These are phyloP conservation scores for Wickerhamomyces sydowiorum DNA, from an alignment of 805 yeast species.

Conservation along the genomic window DNA sequence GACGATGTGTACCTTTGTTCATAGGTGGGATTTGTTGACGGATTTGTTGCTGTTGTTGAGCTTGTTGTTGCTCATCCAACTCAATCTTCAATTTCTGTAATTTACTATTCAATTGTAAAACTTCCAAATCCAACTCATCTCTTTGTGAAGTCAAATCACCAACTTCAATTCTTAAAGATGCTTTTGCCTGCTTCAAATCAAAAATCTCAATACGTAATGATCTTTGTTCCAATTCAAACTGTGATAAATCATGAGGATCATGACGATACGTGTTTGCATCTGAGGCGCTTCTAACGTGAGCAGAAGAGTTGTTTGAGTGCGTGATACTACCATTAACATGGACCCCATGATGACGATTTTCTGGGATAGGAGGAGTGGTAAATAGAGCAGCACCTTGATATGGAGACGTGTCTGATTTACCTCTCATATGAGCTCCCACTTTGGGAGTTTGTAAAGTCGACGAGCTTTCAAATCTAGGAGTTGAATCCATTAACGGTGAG, in stretches of 20 bases:
- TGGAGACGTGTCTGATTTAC: conserved; percentile 9
- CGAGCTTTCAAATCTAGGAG: background rate
- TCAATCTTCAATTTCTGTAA: conserved; percentile 11
- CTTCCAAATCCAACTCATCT: conserved; percentile 40
- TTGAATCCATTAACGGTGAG: conserved; percentile 12
- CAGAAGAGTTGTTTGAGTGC: background rate
- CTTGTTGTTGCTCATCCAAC: background rate
- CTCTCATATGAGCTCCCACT: background rate
- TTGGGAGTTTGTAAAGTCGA: conserved; percentile 9
- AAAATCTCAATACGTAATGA: conserved; percentile 36
- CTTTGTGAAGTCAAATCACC: conserved; percentile 43
- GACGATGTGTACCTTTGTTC: too few relatives aligned
- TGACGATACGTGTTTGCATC: conserved; percentile 10
- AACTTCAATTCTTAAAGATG: conserved; percentile 43
- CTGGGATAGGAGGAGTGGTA: conserved; percentile 23
- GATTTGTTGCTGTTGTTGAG: background rate
- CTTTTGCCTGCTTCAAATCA: conserved; percentile 36
- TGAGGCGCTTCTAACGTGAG: conserved; percentile 3
- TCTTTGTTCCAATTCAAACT: conserved; percentile 31
- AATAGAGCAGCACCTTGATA: conserved; percentile 20
- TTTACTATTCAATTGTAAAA: conserved; percentile 26
- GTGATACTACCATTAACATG: conserved; percentile 2
- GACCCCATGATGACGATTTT: conserved; percentile 3
- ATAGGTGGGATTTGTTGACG: background rate
- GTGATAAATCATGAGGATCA: conserved; percentile 15